Percentiles rank a stretch among this genome's conserved stretches.
Evolutionary conservation across 345 rosid species (phyloP).

Genomic region (Salix koriyanagi): DNA sequence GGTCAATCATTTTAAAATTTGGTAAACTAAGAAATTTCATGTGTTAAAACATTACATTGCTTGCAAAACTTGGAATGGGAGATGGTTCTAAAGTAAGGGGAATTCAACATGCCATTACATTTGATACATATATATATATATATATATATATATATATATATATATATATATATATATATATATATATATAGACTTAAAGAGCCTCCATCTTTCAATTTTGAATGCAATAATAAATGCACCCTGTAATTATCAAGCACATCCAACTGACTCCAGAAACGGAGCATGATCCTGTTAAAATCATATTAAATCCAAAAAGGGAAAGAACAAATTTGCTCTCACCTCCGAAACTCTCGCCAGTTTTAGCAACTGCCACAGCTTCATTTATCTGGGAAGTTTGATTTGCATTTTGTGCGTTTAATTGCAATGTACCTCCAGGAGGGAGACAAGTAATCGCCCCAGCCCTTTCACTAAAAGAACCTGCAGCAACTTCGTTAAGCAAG

Average conservation of each 20-base stretch:
- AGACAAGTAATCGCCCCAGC: not conserved
- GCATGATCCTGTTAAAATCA: not conserved
- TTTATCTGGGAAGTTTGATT: constrained; percentile 1
- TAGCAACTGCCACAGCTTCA: constrained; percentile 1
- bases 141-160: too few relatives aligned
- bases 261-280: not conserved
- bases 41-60: too few relatives aligned
- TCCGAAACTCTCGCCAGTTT: not conserved
- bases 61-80: too few relatives aligned
- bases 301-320: not conserved
- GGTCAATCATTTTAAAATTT: too few relatives aligned
- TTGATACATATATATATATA: too few relatives aligned
- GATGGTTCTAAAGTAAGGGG: too few relatives aligned
- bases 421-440: not conserved
- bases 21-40: too few relatives aligned
- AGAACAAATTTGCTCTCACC: constrained; percentile 3
- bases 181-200: too few relatives aligned
- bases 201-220: too few relatives aligned
- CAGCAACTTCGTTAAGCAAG: not conserved
- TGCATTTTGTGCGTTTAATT: not conserved
- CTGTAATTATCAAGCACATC: not conserved
- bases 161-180: too few relatives aligned
- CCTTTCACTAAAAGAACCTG: constrained; percentile 14
- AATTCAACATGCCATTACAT: too few relatives aligned
- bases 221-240: not conserved